Percentiles rank a stretch among this genome's conserved stretches.
These are phyloP conservation scores for Fusarium tanahbumbuense DNA, from an alignment of 2,329 filamentous ascomycete species.

Conservation along the genomic window DNA sequence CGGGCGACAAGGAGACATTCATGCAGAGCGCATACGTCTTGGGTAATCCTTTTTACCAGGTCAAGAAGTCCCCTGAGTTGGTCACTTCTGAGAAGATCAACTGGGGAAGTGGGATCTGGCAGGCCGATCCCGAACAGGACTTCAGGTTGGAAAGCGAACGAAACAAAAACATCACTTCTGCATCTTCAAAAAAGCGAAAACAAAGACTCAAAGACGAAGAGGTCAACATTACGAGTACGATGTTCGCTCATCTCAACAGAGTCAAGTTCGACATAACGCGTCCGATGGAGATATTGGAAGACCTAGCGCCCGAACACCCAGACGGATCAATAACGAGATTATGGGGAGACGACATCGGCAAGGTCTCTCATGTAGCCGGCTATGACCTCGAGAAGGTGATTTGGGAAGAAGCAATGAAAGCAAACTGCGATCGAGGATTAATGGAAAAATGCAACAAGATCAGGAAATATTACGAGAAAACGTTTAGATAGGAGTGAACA, in stretches of 20 bases:
- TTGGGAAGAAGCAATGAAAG: slow-evolving; percentile 42
- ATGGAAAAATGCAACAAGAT: slow-evolving; percentile 41
- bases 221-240: slow-evolving; percentile 23
- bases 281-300: slow-evolving; percentile 16
- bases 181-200: neutral
- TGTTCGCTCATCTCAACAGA: slow-evolving; percentile 44
- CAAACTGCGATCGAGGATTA: slow-evolving; percentile 30
- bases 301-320: slow-evolving; percentile 16
- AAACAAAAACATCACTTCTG: neutral
- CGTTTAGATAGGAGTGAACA: slow-evolving; percentile 24
- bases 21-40: slow-evolving; percentile 36
- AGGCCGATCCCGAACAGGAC: slow-evolving; percentile 42
- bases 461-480: slow-evolving; percentile 36
- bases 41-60: slow-evolving; percentile 38
- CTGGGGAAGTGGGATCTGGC: slow-evolving; percentile 44
- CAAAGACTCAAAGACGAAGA: neutral
- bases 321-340: slow-evolving; percentile 26
- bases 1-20: slow-evolving; percentile 44
- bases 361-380: slow-evolving; percentile 28
- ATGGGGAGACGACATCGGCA: slow-evolving; percentile 33
- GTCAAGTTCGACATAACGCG: slow-evolving; percentile 40
- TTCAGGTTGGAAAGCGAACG: slow-evolving; percentile 22
- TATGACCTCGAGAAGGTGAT: slow-evolving; percentile 43
- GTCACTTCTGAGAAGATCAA: slow-evolving; percentile 29
- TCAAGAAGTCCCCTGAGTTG: slow-evolving; percentile 21